Evolutionary conservation across 257 asterid genomes (phyloP).

Genomic region (Echites panduratus): DNA sequence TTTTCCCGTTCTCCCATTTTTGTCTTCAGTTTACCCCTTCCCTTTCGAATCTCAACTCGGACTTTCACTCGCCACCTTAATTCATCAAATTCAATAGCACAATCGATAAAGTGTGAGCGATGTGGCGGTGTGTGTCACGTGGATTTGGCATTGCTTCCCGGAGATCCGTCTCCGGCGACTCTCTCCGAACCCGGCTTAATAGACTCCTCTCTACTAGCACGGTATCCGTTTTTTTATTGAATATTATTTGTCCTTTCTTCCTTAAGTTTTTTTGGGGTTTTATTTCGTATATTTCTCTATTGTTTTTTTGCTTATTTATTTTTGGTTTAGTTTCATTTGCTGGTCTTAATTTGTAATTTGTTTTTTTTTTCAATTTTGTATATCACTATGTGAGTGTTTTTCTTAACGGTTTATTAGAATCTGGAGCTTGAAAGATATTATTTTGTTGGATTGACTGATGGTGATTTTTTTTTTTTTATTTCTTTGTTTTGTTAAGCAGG

Average conservation of each 20-base stretch:
- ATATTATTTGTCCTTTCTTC: no score
- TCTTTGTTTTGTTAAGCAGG: slow-evolving; percentile 28
- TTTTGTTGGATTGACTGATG: no score
- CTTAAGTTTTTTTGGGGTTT: no score
- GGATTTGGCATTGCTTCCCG: slow-evolving; percentile 56
- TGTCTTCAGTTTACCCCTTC: neutral
- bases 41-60: slow-evolving; percentile 6
- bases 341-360: neutral
- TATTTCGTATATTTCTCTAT: neutral
- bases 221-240: slow-evolving; percentile 21
- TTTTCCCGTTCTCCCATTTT: neutral
- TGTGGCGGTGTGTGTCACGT: slow-evolving; percentile 97
- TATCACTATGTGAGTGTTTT: neutral
- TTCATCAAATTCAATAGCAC: neutral
- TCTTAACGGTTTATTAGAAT: neutral
- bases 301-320: neutral
- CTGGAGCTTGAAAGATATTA: no score
- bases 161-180: slow-evolving; percentile 48
- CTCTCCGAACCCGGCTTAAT: slow-evolving; percentile 28
- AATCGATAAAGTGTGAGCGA: slow-evolving; percentile 17
- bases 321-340: neutral
- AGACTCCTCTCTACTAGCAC: slow-evolving; percentile 61
- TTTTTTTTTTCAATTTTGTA: neutral
- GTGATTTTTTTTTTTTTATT: neutral
- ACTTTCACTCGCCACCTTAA: neutral